Percentiles rank a stretch among this genome's conserved stretches.
These are phyloP conservation scores for Durio zibethinus DNA, from an alignment of 345 rosid species.

Conservation along the genomic window DNA sequence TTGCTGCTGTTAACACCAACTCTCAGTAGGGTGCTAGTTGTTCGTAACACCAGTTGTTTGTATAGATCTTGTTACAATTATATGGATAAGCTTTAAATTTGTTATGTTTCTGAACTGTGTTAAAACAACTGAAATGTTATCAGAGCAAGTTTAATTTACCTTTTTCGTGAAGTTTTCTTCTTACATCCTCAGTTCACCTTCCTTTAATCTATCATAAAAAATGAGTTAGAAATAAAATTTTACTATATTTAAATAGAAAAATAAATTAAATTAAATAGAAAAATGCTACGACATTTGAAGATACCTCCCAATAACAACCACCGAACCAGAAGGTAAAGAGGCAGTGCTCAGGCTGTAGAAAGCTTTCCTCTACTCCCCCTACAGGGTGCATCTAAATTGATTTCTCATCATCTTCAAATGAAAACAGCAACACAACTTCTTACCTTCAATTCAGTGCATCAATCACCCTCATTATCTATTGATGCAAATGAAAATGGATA, in stretches of 20 bases:
- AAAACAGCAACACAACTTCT: constrained; percentile 31
- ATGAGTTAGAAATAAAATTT: not conserved
- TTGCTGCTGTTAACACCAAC: constrained; percentile 50
- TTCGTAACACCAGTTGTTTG: constrained; percentile 9
- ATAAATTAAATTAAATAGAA: constrained; percentile 30
- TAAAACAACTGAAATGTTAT: not conserved
- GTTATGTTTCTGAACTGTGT: not conserved
- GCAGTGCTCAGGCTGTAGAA: constrained; percentile 9
- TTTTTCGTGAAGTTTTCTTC: not conserved
- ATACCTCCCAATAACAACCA: constrained; percentile 23
- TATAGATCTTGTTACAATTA: constrained; percentile 15
- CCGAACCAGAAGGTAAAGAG: constrained; percentile 27
- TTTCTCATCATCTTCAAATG: constrained; percentile 24
- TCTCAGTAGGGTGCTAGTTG: constrained; percentile 18
- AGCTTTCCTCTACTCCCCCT: constrained; percentile 11
- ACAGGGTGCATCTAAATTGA: constrained; percentile 1
- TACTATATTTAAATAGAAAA: constrained; percentile 20
- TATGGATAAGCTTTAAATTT: constrained; percentile 13
- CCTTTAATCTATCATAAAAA: too few species aligned
- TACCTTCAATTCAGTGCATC: constrained; percentile 24
- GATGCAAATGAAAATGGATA: constrained; percentile 66
- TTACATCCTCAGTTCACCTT: not conserved
- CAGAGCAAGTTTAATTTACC: not conserved
- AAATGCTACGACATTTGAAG: constrained; percentile 19
- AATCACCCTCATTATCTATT: constrained; percentile 54